Base-by-base conservation (phyloP, 306 rosid genomes). In the Glycyrrhiza uralensis region DNA sequence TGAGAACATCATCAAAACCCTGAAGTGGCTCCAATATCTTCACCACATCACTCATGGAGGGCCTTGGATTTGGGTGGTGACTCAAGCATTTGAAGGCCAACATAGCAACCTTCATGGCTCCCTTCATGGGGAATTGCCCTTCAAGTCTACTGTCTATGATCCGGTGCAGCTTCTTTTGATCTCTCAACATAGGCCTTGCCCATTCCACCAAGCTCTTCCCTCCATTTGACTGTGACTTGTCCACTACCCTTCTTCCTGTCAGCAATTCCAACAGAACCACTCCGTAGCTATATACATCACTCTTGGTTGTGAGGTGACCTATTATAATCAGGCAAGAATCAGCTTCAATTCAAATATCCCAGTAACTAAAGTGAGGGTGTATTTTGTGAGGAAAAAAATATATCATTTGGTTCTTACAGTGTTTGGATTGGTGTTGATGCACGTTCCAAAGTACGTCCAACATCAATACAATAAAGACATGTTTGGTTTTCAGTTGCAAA, bases 271-370 rank as follows among this genome's bases (percentile, higher is more conserved):
- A 54, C 2, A 93, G 80, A 28, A 90, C 98, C 1, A 85, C 96
- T 39, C 98, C 98, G 47, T 83, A 92, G 70, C 98, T 86, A 57
- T 90, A 92, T 57, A 92, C 96, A 63, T 90, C 98, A 46, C 96
- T 90, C 74, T 81, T 90, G 2, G 96, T 90, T 22, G 97, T 87
- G 35, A 93, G 86, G 63, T 79, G 93, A 39, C 98, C 98, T 91
- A 19, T 10, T 85, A 26, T 29, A 60, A 44, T 79, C 38, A 17
- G 20, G 23, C 14, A 61, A 57, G 32, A 15, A 42, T 44, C 69
- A 33, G 57, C 33, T 61, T 54, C 49, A 61, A 12, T 20, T 23
- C n/a, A n/a, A 20, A 8, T 49, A 56, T 57, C 29, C 15, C 7
- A 20, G 6, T 64, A 46, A 51, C 4, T 11, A 42, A 44, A 42